These are phyloP conservation scores for Euclidium syriacum DNA, from an alignment of 345 rosid species.

Conservation along the genomic window DNA sequence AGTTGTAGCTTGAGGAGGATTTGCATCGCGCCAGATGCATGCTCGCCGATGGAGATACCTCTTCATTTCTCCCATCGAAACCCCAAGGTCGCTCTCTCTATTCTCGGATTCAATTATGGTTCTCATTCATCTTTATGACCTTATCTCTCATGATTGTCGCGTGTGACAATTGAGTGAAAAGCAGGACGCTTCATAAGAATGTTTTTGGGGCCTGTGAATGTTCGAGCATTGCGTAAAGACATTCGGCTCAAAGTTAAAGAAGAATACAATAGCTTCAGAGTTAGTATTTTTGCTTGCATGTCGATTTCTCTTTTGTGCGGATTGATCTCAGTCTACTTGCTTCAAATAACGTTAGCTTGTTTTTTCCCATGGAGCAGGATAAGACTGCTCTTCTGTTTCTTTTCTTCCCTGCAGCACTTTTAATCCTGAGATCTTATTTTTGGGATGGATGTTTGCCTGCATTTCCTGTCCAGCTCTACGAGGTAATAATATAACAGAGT, in stretches of 20 bases:
- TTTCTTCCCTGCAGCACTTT: slow-evolving; percentile 74
- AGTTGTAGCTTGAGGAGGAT: slow-evolving; percentile 73
- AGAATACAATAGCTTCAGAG: slow-evolving; percentile 94
- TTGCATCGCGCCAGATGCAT: slow-evolving; percentile 70
- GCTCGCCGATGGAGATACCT: slow-evolving; percentile 73
- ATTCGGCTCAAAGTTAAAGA: slow-evolving; percentile 91
- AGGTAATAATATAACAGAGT: slow-evolving; percentile 47
- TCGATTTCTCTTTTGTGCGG: not conserved
- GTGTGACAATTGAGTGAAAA: not conserved
- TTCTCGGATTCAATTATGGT: not conserved
- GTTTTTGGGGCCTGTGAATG: slow-evolving; percentile 96
- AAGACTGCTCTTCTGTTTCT: slow-evolving; percentile 92
- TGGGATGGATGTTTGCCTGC: slow-evolving; percentile 96
- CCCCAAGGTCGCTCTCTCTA: slow-evolving; percentile 47
- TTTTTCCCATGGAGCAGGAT: slow-evolving; percentile 56
- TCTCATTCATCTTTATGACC: not conserved
- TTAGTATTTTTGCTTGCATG: slow-evolving; percentile 15
- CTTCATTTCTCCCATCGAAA: slow-evolving; percentile 70
- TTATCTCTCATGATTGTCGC: not conserved
- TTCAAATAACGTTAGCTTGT: not conserved
- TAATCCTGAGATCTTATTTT: slow-evolving; percentile 64
- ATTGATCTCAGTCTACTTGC: not conserved
- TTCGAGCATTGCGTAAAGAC: slow-evolving; percentile 80
- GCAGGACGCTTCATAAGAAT: slow-evolving; percentile 65
- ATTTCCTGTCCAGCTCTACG: slow-evolving; percentile 91